Percentiles rank a stretch among this genome's conserved stretches.
phyloP scores from a whole-genome alignment of 192 early-diverging fungal species.

The Linnemannia schmuckeri region DNA sequence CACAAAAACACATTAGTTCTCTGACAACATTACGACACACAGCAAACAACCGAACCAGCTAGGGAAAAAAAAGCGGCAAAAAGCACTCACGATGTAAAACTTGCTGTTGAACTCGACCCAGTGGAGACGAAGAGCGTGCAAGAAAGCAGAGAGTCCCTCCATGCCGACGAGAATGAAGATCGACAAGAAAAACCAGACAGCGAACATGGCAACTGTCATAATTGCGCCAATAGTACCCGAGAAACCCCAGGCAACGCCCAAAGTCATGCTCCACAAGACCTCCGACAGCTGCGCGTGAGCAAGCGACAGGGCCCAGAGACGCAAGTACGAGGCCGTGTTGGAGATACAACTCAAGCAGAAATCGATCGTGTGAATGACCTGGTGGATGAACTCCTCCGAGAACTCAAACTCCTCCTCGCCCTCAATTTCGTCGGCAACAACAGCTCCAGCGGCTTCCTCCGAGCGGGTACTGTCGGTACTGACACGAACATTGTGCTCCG shows the following conservation, averaged over 20 bases:
- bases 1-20: neutral
- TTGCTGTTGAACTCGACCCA: conserved; percentile 99
- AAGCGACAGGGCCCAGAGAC: conserved; percentile 98
- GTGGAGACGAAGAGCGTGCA: conserved; percentile 96
- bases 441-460: conserved; percentile 61
- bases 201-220: conserved; percentile 83
- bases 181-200: conserved; percentile 93
- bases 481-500: conserved; percentile 61
- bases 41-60: neutral
- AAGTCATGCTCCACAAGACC: conserved; percentile 96
- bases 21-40: neutral
- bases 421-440: conserved; percentile 77
- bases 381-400: conserved; percentile 96
- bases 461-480: conserved; percentile 58
- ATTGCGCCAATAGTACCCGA: conserved; percentile 70
- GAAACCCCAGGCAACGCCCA: conserved; percentile 70
- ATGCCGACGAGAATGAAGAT: conserved; percentile 86
- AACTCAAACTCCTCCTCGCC: conserved; percentile 89
- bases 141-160: conserved; percentile 95
- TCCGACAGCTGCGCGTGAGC: conserved; percentile 99
- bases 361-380: conserved; percentile 99
- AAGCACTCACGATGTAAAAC: conserved; percentile 78
- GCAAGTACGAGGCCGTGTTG: conserved; percentile 98
- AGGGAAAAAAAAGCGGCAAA: neutral
- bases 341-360: conserved; percentile 97